These are phyloP conservation scores for Arabidopsis lyrata DNA, from an alignment of 441 rosid species.

Conservation along the genomic window DNA sequence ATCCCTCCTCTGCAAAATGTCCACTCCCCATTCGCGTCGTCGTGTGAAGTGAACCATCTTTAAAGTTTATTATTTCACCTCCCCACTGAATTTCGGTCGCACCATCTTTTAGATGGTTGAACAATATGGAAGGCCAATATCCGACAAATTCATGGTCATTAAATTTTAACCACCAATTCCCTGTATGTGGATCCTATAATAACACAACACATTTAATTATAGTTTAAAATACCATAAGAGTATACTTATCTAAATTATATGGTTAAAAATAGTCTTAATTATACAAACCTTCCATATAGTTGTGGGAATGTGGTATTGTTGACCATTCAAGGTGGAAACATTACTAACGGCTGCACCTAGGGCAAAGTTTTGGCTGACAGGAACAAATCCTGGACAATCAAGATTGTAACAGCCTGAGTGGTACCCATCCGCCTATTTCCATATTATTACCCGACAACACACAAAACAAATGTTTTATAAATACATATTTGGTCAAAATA, in stretches of 20 bases:
- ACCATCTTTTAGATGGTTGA: not conserved
- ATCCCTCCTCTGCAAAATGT: slow-evolving; percentile 10
- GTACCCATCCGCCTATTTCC: slow-evolving; percentile 14
- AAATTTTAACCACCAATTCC: slow-evolving; percentile 23
- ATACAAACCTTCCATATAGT: slow-evolving; percentile 24
- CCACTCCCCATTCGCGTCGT: slow-evolving; percentile 28
- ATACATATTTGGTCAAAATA: not conserved
- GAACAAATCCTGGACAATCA: slow-evolving; percentile 26
- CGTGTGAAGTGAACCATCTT: slow-evolving; percentile 8
- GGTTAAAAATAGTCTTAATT: not conserved
- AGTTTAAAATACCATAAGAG: not conserved
- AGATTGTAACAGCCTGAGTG: slow-evolving; percentile 21
- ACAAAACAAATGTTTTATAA: not conserved
- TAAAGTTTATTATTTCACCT: slow-evolving; percentile 20
- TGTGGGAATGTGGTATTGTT: not conserved
- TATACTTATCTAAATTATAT: not conserved
- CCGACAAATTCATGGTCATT: not conserved
- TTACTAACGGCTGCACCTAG: not conserved
- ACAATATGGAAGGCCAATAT: slow-evolving; percentile 5
- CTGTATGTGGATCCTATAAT: slow-evolving; percentile 15
- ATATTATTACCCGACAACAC: not conserved
- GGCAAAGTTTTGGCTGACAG: not conserved
- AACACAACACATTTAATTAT: not conserved
- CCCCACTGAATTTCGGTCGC: slow-evolving; percentile 11
- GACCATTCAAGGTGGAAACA: slow-evolving; percentile 19